phyloP scores from a whole-genome alignment of 441 rosid genomes.

The Adansonia madagascariensis region DNA sequence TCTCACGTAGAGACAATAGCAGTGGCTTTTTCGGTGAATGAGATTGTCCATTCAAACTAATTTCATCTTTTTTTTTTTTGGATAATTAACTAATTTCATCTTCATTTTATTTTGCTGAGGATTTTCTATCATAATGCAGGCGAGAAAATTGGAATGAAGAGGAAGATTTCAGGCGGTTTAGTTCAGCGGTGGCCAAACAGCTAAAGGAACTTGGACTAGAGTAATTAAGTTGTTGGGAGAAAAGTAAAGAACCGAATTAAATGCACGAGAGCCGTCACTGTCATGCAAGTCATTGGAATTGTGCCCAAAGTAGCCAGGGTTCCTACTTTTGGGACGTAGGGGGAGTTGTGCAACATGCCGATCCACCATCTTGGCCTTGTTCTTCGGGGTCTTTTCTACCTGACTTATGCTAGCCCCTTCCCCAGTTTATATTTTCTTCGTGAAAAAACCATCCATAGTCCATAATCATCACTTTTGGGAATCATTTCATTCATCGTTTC shows the following conservation, averaged over 20 bases:
- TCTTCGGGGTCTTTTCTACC: not conserved
- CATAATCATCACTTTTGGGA: not conserved
- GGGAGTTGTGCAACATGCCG: not conserved
- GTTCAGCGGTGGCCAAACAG: not conserved
- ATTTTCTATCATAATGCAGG: not conserved
- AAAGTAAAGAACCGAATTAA: not conserved
- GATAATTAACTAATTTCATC: not conserved
- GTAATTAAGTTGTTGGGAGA: not conserved
- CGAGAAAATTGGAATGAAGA: not conserved
- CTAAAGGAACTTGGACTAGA: not conserved
- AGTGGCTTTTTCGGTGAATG: not conserved
- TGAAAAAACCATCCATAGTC: not conserved
- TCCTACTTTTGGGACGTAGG: not conserved
- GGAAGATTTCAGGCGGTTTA: not conserved
- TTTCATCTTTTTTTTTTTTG: too few relatives aligned
- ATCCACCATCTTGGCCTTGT: not conserved
- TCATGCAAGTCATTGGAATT: not conserved
- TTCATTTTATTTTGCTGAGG: not conserved
- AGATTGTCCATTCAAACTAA: not conserved
- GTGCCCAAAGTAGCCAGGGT: not conserved
- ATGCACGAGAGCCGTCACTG: not conserved
- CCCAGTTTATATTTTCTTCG: not conserved
- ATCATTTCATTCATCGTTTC: not conserved
- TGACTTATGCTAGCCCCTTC: not conserved
- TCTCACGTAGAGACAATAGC: slow-evolving; percentile 11